Evolutionary conservation across 148 eudicot genomes (phyloP).

Genomic region (Simmondsia chinensis): DNA sequence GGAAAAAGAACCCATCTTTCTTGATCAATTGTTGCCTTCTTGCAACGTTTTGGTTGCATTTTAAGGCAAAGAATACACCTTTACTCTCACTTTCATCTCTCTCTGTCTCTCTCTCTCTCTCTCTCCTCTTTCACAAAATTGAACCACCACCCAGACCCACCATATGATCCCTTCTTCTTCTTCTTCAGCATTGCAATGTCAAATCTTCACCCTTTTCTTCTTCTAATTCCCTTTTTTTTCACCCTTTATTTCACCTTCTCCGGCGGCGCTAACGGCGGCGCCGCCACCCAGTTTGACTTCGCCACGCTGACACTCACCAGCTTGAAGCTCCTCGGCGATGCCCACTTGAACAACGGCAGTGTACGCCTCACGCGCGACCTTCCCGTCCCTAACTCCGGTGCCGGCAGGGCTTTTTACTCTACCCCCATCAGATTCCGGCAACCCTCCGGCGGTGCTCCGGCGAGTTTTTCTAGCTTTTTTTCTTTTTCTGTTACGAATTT

Average conservation of each 20-base stretch:
- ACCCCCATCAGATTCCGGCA: conserved; percentile 38
- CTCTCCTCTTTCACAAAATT: conserved; percentile 3
- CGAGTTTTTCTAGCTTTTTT: conserved; percentile 61
- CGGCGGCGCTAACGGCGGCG: background rate
- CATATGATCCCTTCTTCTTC: conserved; percentile 3
- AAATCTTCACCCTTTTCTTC: background rate
- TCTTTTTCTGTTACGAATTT: conserved; percentile 54
- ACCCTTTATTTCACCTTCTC: background rate
- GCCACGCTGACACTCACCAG: conserved; percentile 49
- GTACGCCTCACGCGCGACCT: conserved; percentile 62
- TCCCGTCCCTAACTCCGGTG: conserved; percentile 68
- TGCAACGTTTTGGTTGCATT: no score
- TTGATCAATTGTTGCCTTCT: no score
- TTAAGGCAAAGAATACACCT: background rate
- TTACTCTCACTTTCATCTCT: background rate
- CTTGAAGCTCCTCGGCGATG: conserved; percentile 72
- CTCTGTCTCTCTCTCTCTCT: background rate
- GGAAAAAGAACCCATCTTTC: no score
- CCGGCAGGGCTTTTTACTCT: conserved; percentile 54
- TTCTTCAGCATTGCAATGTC: conserved; percentile 9
- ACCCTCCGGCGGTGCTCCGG: conserved; percentile 7
- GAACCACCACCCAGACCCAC: background rate
- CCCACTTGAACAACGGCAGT: conserved; percentile 56
- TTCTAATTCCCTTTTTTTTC: background rate
- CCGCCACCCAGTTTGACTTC: conserved; percentile 50